Base-by-base conservation (phyloP, 805 yeast species). In the Schwanniomyces yamadae region DNA sequence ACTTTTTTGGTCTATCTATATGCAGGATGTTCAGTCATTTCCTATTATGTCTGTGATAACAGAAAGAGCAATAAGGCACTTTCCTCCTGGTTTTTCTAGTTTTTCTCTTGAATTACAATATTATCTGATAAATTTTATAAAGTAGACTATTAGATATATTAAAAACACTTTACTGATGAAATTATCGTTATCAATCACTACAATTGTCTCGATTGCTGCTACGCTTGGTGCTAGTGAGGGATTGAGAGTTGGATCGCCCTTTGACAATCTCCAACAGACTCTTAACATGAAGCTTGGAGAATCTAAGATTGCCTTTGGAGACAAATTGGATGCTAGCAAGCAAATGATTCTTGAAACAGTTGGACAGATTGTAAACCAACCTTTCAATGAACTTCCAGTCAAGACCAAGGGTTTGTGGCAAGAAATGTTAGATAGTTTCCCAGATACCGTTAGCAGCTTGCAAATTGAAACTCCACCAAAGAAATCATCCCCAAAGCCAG, bases 381-480 rank as follows among this genome's bases (percentile, higher is more conserved):
- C 82, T 3, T 37, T 72, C 19, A 77, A 72, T 19, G 45, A 66
- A 11, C 48, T 81, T 29, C 66, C 83, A 12, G 53, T 61, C 4
- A 78, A 73, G 9, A 58, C 81, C 33, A 71, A 75, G 52, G 41
- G 55, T 17, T 52, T 74, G 21, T 83, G 90, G 90, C 51, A 73
- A 18, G 88, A 82, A 26, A 75, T 82, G 79, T 63, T 82, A 24
- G 38, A 69, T 49, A 59, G 65, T 33, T 83, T 74, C 61, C 90
- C 90, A 16, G 63, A 70, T n/a, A 66, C 78, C 17, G 58, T 79
- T 13, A 49, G 67, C 15, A 61, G 67, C 29, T 59, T 84, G 65
- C 69, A 68, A 41, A 66, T 78, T 43, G 61, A 57, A 43, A 64
- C 82, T 6, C 56, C 61, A 26, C 84, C 85, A 20, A 73, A 69